Percentiles rank a stretch among this genome's conserved stretches.
Evolutionary conservation across 2,329 filamentous ascomycete species (phyloP).

Genomic region (Talaromyces marneffei): DNA sequence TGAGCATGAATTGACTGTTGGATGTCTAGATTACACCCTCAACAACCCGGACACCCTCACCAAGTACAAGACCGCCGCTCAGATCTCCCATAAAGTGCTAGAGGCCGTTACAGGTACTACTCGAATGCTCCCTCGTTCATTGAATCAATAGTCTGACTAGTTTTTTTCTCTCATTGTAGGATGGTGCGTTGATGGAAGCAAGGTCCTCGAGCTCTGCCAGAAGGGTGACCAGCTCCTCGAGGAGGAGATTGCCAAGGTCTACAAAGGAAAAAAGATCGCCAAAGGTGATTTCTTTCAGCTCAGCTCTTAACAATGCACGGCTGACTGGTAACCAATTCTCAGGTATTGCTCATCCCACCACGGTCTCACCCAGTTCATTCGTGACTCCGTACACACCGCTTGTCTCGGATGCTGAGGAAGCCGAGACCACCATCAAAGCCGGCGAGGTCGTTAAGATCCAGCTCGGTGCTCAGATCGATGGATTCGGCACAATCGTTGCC

Average conservation of each 20-base stretch:
- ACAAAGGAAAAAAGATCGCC: conserved; percentile 92
- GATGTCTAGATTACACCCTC: conserved; percentile 68
- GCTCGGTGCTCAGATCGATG: conserved; percentile 97
- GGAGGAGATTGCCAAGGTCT: conserved; percentile 91
- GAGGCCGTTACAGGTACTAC: conserved; percentile 63
- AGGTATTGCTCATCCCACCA: conserved; percentile 91
- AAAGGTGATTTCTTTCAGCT: conserved; percentile 60
- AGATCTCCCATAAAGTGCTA: conserved; percentile 93
- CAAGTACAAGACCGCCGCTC: conserved; percentile 96
- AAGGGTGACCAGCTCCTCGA: conserved; percentile 92
- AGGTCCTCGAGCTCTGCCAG: conserved; percentile 91
- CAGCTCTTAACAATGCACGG: background rate
- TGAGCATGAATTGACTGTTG: background rate
- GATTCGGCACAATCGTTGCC: conserved; percentile 93
- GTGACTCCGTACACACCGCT: conserved; percentile 96
- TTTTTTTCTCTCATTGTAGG: conserved; percentile 32
- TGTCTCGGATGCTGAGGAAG: conserved; percentile 78
- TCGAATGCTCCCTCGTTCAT: background rate
- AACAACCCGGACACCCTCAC: conserved; percentile 91
- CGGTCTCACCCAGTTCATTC: conserved; percentile 86
- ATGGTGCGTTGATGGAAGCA: conserved; percentile 74
- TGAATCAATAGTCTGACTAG: background rate
- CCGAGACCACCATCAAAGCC: conserved; percentile 69
- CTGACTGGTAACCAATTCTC: conserved; percentile 3
- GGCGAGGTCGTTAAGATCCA: conserved; percentile 95